phyloP scores from a whole-genome alignment of 108 stramenopile genomes.

The Epithemia pelagica region DNA sequence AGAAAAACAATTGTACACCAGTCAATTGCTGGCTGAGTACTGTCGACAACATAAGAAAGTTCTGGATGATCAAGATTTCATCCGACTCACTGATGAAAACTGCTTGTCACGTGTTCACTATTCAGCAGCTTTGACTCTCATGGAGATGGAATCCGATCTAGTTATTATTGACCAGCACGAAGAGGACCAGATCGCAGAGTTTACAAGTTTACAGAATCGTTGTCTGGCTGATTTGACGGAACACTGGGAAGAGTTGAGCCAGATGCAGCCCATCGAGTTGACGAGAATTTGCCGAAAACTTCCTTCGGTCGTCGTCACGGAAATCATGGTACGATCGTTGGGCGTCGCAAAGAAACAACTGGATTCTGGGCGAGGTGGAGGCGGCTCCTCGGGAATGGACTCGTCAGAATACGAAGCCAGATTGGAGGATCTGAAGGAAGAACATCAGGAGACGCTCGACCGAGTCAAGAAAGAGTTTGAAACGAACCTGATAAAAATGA shows the following conservation, averaged over 20 bases:
- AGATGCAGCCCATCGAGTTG: not conserved
- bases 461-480: slow-evolving; percentile 10
- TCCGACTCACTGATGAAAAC: slow-evolving; percentile 2
- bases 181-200: not conserved
- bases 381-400: not conserved
- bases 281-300: slow-evolving; percentile 5
- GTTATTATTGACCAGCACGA: not conserved
- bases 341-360: slow-evolving; percentile 3
- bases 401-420: slow-evolving; percentile 2
- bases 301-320: slow-evolving; percentile 8
- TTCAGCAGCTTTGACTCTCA: slow-evolving; percentile 3
- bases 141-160: slow-evolving; percentile 14
- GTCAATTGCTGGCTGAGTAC: slow-evolving; percentile 3
- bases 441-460: slow-evolving; percentile 2
- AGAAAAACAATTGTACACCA: slow-evolving; percentile 1
- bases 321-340: slow-evolving; percentile 8
- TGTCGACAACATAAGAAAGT: not conserved
- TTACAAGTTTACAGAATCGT: slow-evolving; percentile 7
- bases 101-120: not conserved
- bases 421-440: slow-evolving; percentile 1
- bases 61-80: slow-evolving; percentile 6
- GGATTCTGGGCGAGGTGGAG: not conserved
- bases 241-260: slow-evolving; percentile 11
- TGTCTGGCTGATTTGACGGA: slow-evolving; percentile 4
- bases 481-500: slow-evolving; percentile 1